These are phyloP conservation scores for Aspergillus ibericus DNA, from an alignment of 2,329 filamentous ascomycete genomes.

Conservation along the genomic window DNA sequence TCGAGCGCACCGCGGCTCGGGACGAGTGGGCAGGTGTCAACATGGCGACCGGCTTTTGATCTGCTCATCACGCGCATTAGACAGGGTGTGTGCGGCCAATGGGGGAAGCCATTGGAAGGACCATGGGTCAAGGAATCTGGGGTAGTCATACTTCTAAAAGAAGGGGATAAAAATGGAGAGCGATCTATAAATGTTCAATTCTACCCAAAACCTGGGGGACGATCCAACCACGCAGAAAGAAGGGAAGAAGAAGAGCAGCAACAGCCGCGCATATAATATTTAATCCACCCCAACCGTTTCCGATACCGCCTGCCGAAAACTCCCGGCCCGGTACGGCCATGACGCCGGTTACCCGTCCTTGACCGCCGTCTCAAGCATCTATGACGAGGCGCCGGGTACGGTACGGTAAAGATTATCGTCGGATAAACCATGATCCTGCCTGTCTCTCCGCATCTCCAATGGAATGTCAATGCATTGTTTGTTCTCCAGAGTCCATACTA, in stretches of 20 bases:
- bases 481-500: neutral
- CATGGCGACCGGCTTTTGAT: conserved; percentile 28
- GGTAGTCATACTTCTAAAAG: neutral
- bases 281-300: conserved; percentile 15
- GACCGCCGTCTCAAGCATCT: neutral
- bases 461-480: neutral
- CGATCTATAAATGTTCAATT: neutral
- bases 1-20: conserved; percentile 41
- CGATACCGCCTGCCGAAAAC: conserved; percentile 27
- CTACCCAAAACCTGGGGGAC: conserved; percentile 3
- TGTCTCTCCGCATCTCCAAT: conserved; percentile 1
- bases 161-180: neutral
- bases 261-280: neutral
- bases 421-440: conserved; percentile 22
- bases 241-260: conserved; percentile 12
- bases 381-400: neutral
- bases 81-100: neutral
- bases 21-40: conserved; percentile 32
- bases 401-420: conserved; percentile 15
- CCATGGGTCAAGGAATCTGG: neutral
- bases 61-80: conserved; percentile 1
- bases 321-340: conserved; percentile 25
- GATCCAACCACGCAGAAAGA: neutral
- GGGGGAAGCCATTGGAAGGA: neutral
- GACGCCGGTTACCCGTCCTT: neutral